These are phyloP conservation scores for Pistacia vera DNA, from an alignment of 345 rosid genomes.

Conservation along the genomic window DNA sequence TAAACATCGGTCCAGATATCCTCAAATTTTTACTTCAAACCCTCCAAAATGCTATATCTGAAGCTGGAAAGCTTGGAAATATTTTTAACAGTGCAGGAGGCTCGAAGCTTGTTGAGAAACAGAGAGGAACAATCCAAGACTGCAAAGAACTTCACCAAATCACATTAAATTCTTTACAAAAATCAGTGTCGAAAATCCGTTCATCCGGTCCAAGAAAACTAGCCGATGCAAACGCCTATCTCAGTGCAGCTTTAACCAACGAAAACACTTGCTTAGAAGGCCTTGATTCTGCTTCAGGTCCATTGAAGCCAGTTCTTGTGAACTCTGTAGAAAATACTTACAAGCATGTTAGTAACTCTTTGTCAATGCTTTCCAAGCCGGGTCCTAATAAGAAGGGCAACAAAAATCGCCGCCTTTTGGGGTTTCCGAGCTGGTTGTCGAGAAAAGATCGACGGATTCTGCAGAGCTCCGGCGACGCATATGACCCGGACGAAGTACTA, in stretches of 20 bases:
- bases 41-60: slow-evolving; percentile 64
- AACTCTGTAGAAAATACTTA: slow-evolving; percentile 52
- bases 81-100: slow-evolving; percentile 39
- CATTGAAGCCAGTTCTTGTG: slow-evolving; percentile 52
- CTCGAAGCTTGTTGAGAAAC: slow-evolving; percentile 52
- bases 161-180: slow-evolving; percentile 50
- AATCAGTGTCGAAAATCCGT: slow-evolving; percentile 48
- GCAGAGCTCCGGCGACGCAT: slow-evolving; percentile 44
- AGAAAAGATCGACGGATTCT: slow-evolving; percentile 52
- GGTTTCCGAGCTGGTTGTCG: slow-evolving; percentile 62
- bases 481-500: slow-evolving; percentile 55
- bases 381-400: slow-evolving; percentile 17
- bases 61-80: slow-evolving; percentile 56
- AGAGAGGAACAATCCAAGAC: slow-evolving; percentile 78
- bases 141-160: slow-evolving; percentile 82
- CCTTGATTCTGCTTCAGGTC: slow-evolving; percentile 70
- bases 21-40: slow-evolving; percentile 59
- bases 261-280: slow-evolving; percentile 90
- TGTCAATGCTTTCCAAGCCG: slow-evolving; percentile 56
- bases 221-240: slow-evolving; percentile 62
- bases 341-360: slow-evolving; percentile 77
- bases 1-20: slow-evolving; percentile 64
- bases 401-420: slow-evolving; percentile 54
- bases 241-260: slow-evolving; percentile 84
- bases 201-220: slow-evolving; percentile 39